Conservation (phyloP, 768 basidiomycete species). For the Hortiboletus campestris region DNA sequence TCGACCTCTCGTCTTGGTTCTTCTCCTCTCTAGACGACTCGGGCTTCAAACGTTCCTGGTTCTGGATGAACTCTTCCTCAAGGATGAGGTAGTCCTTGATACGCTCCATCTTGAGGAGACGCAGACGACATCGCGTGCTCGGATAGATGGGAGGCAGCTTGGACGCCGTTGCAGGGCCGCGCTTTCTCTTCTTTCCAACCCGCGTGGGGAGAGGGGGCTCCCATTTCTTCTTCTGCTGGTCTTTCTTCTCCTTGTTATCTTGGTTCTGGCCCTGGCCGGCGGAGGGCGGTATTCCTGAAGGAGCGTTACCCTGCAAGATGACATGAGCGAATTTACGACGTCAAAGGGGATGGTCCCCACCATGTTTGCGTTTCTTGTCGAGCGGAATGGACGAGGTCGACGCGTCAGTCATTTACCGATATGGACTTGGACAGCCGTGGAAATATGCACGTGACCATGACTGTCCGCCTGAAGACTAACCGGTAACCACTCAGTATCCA, state of each 20-base stretch:
- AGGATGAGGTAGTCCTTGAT: conserved; percentile 97
- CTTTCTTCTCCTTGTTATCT: conserved; percentile 47
- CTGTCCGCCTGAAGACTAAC: neutral
- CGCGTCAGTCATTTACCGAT: conserved; percentile 51
- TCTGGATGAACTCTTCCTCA: conserved; percentile 93
- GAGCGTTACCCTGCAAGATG: conserved; percentile 66
- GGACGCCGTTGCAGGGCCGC: conserved; percentile 87
- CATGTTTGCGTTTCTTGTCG: conserved; percentile 18
- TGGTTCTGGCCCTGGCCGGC: conserved; percentile 42
- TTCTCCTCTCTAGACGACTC: conserved; percentile 88
- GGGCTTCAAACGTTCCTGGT: conserved; percentile 88
- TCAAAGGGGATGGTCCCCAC: conserved; percentile 11
- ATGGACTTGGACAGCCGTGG: conserved; percentile 29
- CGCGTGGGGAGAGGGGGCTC: conserved; percentile 96
- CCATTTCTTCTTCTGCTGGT: conserved; percentile 86
- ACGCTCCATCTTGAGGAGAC: conserved; percentile 93
- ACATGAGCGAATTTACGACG: conserved; percentile 2
- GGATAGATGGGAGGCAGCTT: conserved; percentile 93
- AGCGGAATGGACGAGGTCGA: conserved; percentile 22
- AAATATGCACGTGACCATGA: conserved; percentile 22
- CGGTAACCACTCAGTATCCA: neutral
- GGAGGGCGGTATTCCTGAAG: conserved; percentile 52
- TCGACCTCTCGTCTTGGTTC: conserved; percentile 91
- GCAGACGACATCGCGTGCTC: conserved; percentile 92
- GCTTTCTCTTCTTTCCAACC: conserved; percentile 93